These are phyloP conservation scores for Cyclotella cryptica DNA, from an alignment of 108 stramenopile species.

Conservation along the genomic window DNA sequence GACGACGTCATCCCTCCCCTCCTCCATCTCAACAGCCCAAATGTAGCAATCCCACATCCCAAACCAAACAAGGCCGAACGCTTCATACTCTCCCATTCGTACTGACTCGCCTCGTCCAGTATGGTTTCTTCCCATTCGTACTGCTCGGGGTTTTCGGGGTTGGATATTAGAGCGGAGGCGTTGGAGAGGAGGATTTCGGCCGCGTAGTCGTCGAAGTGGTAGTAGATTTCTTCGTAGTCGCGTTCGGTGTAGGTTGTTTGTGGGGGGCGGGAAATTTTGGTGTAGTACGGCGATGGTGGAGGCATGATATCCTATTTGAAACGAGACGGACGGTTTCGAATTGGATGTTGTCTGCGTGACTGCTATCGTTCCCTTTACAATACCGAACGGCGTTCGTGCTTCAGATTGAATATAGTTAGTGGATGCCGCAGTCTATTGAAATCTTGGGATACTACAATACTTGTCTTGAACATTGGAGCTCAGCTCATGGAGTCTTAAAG, in stretches of 20 bases:
- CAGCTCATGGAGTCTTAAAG: no score
- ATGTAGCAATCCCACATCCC: conserved; percentile 13
- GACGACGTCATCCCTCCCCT: background rate
- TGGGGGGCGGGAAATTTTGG: background rate
- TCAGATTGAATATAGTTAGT: no score
- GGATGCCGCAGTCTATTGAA: no score
- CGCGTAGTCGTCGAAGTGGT: conserved; percentile 43
- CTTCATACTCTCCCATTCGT: conserved; percentile 25
- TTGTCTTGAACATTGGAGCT: no score
- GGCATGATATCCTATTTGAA: background rate
- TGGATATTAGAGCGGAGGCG: conserved; percentile 10
- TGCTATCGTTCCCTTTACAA: no score
- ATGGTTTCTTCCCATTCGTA: conserved; percentile 35
- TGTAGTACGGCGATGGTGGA: conserved; percentile 17
- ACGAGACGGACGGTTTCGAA: no score
- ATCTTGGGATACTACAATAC: no score
- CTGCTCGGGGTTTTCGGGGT: conserved; percentile 9
- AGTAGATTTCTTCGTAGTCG: conserved; percentile 47
- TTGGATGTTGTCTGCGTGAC: no score
- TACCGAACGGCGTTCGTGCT: no score
- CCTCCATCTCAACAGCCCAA: conserved; percentile 26
- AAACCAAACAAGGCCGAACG: conserved; percentile 26
- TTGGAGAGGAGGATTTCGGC: conserved; percentile 31
- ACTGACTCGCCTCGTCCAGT: conserved; percentile 24
- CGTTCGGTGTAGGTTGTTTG: conserved; percentile 25